phyloP scores from a whole-genome alignment of 805 yeast species.

The Candida manassasensis region DNA sequence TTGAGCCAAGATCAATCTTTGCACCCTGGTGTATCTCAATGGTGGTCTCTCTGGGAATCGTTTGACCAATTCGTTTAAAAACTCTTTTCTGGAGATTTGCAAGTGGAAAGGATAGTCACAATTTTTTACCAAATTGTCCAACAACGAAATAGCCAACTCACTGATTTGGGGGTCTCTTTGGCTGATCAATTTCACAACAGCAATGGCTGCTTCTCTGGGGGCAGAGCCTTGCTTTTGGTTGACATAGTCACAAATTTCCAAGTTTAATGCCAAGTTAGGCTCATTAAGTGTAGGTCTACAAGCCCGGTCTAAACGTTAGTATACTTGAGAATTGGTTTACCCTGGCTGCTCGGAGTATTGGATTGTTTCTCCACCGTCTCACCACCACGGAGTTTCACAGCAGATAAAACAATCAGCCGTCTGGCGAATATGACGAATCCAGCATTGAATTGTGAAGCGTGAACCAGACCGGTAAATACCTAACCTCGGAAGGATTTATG shows the following conservation, averaged over 20 bases:
- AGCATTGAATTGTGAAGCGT: too few relatives aligned
- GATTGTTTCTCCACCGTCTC: too few relatives aligned
- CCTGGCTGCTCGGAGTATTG: too few relatives aligned
- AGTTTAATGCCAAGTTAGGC: conserved; percentile 82
- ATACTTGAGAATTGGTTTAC: not conserved
- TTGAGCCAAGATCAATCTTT: conserved; percentile 78
- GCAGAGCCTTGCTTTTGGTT: conserved; percentile 87
- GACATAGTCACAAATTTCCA: conserved; percentile 90
- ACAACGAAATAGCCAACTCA: conserved; percentile 72
- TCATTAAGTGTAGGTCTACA: conserved; percentile 77
- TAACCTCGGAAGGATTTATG: too few relatives aligned
- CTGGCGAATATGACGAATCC: too few relatives aligned
- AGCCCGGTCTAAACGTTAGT: conserved; percentile 55
- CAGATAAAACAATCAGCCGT: too few relatives aligned
- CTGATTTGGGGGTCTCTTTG: conserved; percentile 80
- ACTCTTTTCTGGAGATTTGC: conserved; percentile 92
- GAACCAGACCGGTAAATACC: too few relatives aligned
- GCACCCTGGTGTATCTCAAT: conserved; percentile 73
- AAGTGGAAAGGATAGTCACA: conserved; percentile 97
- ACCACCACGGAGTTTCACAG: too few relatives aligned
- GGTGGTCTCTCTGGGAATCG: conserved; percentile 96
- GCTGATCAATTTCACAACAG: conserved; percentile 77
- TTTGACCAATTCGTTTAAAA: conserved; percentile 86
- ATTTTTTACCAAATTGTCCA: conserved; percentile 91
- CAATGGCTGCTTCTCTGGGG: conserved; percentile 89